Evolutionary conservation across 2,329 filamentous ascomycete species (phyloP), one percentile per base, ranked within the genome.

Genomic region (Sclerotinia glacialis): DNA sequence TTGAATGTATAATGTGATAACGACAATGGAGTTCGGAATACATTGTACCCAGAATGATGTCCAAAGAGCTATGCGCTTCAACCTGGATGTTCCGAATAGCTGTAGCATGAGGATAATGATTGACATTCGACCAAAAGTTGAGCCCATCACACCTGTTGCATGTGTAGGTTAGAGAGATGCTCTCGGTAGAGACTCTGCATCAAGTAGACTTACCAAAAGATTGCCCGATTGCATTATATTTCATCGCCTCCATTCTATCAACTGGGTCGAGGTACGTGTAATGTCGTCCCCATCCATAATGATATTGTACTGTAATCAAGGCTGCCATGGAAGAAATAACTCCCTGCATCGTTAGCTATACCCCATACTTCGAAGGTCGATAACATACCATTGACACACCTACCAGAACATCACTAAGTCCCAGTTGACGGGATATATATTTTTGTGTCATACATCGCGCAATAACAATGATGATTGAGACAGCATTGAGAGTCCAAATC

Each of bases 211-310:
- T 49, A 70, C 68, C 68, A 42, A 69, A 67, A 23, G 69, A 42
- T 54, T 71, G 67, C 6, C 66, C 65, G 14, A 69, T 67, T 21
- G 67, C 65, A n/a, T 69, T 68, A 26, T 49, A 71, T 49, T 69
- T 68, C 23, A 68, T 26, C 0, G 69, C 67, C n/a, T 67, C 23
- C 8, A 68, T 54, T 53, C 53, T 65, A 23, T 69, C 28, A 9
- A 58, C 14, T 3, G 54, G 34, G n/a, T 49, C 47, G 12, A 72
- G 58, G 49, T 69, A 71, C 44, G 61, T 65, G 46, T 66, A 70
- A 55, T 69, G 69, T 26, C 69, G 40, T 7, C 71, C 71, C 28
- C 69, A 64, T 5, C 70, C 71, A 55, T 70, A 70, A 54, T 69
- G 68, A 60, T 69, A 64, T 49, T 67, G 66, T 1, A 67, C 64